Evolutionary conservation across 441 rosid genomes (phyloP).

Genomic region (Jatropha podagrica): DNA sequence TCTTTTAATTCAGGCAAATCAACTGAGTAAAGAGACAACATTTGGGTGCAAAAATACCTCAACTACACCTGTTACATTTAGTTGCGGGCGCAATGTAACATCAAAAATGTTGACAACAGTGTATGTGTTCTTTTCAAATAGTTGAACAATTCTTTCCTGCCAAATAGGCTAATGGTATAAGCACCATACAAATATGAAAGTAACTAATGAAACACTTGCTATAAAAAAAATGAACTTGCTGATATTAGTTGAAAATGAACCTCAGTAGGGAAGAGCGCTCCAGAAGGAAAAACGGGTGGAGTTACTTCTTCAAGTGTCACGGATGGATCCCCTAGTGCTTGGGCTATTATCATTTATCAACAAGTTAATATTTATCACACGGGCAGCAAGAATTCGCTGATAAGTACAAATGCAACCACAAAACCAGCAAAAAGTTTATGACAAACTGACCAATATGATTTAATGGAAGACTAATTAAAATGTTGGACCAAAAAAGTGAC

Average conservation of each 20-base stretch:
- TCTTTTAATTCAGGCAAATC: neutral
- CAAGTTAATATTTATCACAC: constrained; percentile 6
- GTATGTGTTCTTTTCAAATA: constrained; percentile 88
- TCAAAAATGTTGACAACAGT: constrained; percentile 95
- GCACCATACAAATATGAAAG: constrained; percentile 13
- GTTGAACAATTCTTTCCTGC: constrained; percentile 81
- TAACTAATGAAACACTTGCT: constrained; percentile 13
- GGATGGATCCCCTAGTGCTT: constrained; percentile 83
- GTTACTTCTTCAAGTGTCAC: constrained; percentile 80
- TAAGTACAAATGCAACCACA: neutral
- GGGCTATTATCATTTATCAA: constrained; percentile 43
- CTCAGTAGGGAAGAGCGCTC: constrained; percentile 87
- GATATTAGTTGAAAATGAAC: constrained; percentile 33
- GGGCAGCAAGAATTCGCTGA: constrained; percentile 14
- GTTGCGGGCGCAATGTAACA: constrained; percentile 88
- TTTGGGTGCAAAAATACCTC: constrained; percentile 51
- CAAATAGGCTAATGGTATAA: constrained; percentile 19
- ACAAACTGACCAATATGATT: neutral
- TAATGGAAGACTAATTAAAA: neutral
- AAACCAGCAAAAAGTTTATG: neutral
- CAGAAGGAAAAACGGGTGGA: constrained; percentile 73
- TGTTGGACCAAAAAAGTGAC: neutral
- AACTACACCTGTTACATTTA: constrained; percentile 82
- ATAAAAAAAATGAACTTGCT: constrained; percentile 5
- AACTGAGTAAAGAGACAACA: neutral